Percentiles rank a stretch among this genome's conserved stretches.
phyloP scores from a whole-genome alignment of 1,284 basidiomycete genomes.

The Afroboletus lepidellus region DNA sequence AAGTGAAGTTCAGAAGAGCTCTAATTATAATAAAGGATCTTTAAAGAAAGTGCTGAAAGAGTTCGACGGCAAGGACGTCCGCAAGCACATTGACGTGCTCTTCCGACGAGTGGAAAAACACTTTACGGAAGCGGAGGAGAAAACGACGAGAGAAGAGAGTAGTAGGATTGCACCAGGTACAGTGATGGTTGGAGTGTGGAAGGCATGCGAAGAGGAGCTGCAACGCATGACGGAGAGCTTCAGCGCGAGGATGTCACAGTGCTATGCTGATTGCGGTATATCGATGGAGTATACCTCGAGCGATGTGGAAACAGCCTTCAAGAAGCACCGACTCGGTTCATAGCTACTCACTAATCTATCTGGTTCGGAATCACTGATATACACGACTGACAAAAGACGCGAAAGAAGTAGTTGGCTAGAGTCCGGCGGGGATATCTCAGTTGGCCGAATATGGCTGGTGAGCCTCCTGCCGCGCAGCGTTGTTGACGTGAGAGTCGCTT shows the following conservation, averaged over 20 bases:
- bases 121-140: slow-evolving; percentile 79
- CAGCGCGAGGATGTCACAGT: slow-evolving; percentile 65
- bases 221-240: slow-evolving; percentile 71
- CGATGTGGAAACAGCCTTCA: slow-evolving; percentile 80
- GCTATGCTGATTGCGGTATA: slow-evolving; percentile 72
- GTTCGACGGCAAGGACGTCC: slow-evolving; percentile 83
- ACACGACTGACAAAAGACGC: slow-evolving; percentile 1
- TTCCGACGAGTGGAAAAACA: slow-evolving; percentile 95
- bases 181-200: slow-evolving; percentile 84
- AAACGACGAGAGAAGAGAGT: slow-evolving; percentile 56
- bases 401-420: not conserved
- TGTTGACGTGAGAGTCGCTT: slow-evolving; percentile 11
- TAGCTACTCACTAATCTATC: slow-evolving; percentile 29
- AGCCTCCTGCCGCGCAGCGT: not conserved
- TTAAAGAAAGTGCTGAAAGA: slow-evolving; percentile 88
- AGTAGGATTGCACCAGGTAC: slow-evolving; percentile 60
- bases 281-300: slow-evolving; percentile 70
- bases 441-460: slow-evolving; percentile 6
- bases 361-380: slow-evolving; percentile 4
- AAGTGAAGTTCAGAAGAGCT: slow-evolving; percentile 76
- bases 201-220: slow-evolving; percentile 81
- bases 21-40: slow-evolving; percentile 73
- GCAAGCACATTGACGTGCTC: slow-evolving; percentile 82
- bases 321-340: slow-evolving; percentile 54
- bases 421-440: slow-evolving; percentile 12